Base-by-base conservation (phyloP, 202 grass and related monocot genomes). In the Zoysia matrella region DNA sequence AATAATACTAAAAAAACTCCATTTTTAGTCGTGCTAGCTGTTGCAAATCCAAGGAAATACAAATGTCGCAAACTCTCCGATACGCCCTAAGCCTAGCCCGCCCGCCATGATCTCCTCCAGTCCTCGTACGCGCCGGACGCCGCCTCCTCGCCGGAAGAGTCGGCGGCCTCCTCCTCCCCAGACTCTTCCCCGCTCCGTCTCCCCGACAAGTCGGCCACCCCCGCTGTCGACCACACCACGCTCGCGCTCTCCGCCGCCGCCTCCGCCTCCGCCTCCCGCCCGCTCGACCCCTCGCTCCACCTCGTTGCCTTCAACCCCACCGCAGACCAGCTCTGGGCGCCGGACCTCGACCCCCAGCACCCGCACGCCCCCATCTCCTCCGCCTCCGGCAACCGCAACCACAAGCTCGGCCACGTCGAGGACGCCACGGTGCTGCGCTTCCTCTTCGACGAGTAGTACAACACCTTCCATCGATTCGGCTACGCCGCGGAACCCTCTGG, bases 391-490 rank as follows among this genome's bases (percentile, higher is more conserved):
- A 86, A 95, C 80, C 90, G 92, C 67, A 99, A 99, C 90, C 96
- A 99, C 85, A 99, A 99, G 85, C 89, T 99, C 69, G 92, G 92
- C 15, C 94, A 93, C 80, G 92, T 99, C 22, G 96, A 99, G 87
- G 92, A 95, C 67, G 92, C 96, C 51, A 65, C 89, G 0, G 72
- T 99, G 22, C 86, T 95, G 73, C 92, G 90, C n/a, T 98, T 98
- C 87, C 92, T 95, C 55, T 98, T 98, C 78, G 96, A 99, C 47
- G 96, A 99, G 78, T 91, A 99, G 75, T 99, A 99, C 58, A 99
- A 95, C 85, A 99, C 96, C 71, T 99, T 95, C 64, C 96, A 99
- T 66, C 86, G 90, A 5, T 95, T 91, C 65, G 92, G 96, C 74
- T 99, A 99, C 80, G 92, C 96, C 52, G 43, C 92, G 6, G 92